phyloP scores from a whole-genome alignment of 2,329 filamentous ascomycete genomes.

The Venturia aucupariae region DNA sequence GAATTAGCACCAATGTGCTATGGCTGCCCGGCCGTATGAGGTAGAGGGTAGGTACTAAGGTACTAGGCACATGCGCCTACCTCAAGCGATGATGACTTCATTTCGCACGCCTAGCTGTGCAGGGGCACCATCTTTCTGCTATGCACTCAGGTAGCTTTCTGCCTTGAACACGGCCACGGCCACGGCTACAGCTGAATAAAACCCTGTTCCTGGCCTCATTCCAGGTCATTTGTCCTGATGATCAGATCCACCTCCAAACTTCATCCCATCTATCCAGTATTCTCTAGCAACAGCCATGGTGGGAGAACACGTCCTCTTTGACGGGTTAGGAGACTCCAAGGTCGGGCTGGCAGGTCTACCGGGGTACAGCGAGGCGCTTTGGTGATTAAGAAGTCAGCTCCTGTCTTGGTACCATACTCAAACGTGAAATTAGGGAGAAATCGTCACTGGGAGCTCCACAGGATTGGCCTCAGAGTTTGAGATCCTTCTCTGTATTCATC shows the following conservation, averaged over 20 bases:
- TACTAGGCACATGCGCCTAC: too few species aligned
- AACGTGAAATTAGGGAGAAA: neutral
- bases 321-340: neutral
- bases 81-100: slow-evolving; percentile 9
- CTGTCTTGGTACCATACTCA: neutral
- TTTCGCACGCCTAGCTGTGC: too few species aligned
- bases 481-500: slow-evolving; percentile 23
- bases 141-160: too few species aligned
- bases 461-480: slow-evolving; percentile 16
- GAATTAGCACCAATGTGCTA: too few species aligned
- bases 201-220: neutral
- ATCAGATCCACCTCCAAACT: neutral
- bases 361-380: neutral
- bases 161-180: neutral
- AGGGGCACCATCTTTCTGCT: too few species aligned
- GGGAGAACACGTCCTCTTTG: neutral
- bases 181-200: neutral
- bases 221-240: too few species aligned
- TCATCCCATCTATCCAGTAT: neutral
- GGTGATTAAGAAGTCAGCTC: slow-evolving; percentile 5
- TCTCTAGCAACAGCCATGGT: neutral
- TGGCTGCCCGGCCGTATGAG: too few species aligned
- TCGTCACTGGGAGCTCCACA: neutral
- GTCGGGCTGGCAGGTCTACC: slow-evolving; percentile 7
- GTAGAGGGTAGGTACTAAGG: too few species aligned